These are phyloP conservation scores for Agarophyton chilense DNA, from an alignment of 23 red algal species.

Conservation along the genomic window DNA sequence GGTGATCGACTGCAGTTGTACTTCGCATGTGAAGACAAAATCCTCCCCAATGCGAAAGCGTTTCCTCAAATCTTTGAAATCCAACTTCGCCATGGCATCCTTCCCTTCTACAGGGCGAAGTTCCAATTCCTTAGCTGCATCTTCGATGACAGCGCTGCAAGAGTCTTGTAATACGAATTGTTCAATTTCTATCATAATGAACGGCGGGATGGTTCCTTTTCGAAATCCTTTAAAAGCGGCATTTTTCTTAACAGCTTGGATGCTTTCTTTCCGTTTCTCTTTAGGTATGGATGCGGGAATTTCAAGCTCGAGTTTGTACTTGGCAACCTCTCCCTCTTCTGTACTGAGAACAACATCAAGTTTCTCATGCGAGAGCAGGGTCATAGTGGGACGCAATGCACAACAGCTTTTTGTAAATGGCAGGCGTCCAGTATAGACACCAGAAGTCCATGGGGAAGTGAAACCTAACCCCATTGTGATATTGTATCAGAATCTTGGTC, in stretches of 20 bases:
- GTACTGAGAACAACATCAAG: constrained; percentile 36
- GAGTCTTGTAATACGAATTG: constrained; percentile 41
- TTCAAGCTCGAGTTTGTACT: constrained; percentile 61
- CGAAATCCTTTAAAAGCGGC: constrained; percentile 68
- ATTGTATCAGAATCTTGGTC: background rate
- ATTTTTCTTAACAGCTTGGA: constrained; percentile 48
- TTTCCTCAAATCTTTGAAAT: constrained; percentile 31
- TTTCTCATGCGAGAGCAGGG: constrained; percentile 54
- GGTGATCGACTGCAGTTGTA: constrained; percentile 7
- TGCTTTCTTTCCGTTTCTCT: constrained; percentile 35
- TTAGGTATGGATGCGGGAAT: constrained; percentile 47
- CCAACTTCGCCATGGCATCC: background rate
- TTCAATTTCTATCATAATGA: constrained; percentile 60
- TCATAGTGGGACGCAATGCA: constrained; percentile 13
- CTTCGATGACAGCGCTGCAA: constrained; percentile 28
- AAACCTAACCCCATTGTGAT: background rate
- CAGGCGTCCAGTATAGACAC: too few relatives aligned
- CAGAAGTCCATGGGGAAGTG: background rate
- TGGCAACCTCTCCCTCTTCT: constrained; percentile 32
- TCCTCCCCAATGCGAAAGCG: constrained; percentile 45
- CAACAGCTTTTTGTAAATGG: background rate
- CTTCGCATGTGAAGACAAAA: constrained; percentile 49
- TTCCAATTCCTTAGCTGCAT: constrained; percentile 48
- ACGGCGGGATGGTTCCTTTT: constrained; percentile 77
- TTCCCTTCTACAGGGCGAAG: constrained; percentile 33